phyloP scores from a whole-genome alignment of 768 basidiomycete species.

The Psilocybe tampanensis region DNA sequence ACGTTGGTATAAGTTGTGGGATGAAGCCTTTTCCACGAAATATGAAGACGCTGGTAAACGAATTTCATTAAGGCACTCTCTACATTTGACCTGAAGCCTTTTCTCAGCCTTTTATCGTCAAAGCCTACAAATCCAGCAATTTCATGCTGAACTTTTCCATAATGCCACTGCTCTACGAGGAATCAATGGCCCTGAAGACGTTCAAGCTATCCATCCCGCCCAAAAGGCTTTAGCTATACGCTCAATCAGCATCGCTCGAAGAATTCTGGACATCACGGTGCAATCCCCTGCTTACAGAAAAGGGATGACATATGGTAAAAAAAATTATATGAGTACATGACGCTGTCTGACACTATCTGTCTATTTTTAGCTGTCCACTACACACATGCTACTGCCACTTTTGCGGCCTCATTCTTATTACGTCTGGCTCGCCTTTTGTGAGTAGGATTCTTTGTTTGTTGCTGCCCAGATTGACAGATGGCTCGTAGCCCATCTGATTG shows the following conservation, averaged over 20 bases:
- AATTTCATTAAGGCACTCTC: not conserved
- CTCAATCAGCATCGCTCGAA: constrained; percentile 81
- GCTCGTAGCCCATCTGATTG: constrained; percentile 83
- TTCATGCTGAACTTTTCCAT: constrained; percentile 86
- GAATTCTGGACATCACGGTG: constrained; percentile 84
- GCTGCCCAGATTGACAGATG: not conserved
- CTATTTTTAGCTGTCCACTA: constrained; percentile 73
- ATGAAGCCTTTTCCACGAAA: constrained; percentile 76
- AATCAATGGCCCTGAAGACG: constrained; percentile 85
- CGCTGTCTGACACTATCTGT: not conserved
- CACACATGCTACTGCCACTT: constrained; percentile 92
- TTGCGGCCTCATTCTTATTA: constrained; percentile 88
- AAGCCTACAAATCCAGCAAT: constrained; percentile 83
- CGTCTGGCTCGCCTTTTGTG: constrained; percentile 87
- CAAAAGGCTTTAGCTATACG: constrained; percentile 81
- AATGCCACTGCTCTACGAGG: constrained; percentile 82
- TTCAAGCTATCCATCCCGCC: constrained; percentile 75
- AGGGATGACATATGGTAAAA: constrained; percentile 86
- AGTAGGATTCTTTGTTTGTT: constrained; percentile 28
- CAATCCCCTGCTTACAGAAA: constrained; percentile 84
- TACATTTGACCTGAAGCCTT: not conserved
- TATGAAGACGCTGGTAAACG: constrained; percentile 77
- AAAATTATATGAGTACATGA: not conserved
- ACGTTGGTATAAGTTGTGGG: constrained; percentile 83
- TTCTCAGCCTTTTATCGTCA: constrained; percentile 80